Conservation (phyloP, 108 stramenopile species). For the Hondaea fermentalgiana region DNA sequence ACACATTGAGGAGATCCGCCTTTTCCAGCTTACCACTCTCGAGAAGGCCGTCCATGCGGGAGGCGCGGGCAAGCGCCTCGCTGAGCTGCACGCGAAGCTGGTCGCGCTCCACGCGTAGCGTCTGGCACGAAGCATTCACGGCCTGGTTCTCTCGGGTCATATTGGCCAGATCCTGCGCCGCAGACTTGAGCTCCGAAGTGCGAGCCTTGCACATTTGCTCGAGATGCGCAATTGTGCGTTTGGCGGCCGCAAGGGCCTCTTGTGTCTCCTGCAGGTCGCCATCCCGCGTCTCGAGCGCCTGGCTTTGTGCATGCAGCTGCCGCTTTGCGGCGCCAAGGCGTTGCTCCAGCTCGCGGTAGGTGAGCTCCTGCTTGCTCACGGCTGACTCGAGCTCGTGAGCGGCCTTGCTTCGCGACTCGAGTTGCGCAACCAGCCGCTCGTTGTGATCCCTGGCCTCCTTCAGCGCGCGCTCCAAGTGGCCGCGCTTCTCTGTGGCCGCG, state of each 20-base stretch:
- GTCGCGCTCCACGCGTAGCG: not conserved
- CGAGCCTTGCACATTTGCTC: not conserved
- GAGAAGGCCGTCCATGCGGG: conserved; percentile 5
- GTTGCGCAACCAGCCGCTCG: not conserved
- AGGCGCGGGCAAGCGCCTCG: not conserved
- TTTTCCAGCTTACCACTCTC: conserved; percentile 1
- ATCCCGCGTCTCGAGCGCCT: conserved; percentile 3
- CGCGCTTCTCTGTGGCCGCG: not conserved
- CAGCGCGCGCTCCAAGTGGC: not conserved
- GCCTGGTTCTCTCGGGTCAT: conserved; percentile 12
- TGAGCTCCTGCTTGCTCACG: not conserved
- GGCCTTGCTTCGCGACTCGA: not conserved
- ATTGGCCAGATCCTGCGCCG: not conserved
- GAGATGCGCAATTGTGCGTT: not conserved
- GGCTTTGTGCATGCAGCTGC: not conserved
- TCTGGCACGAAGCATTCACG: not conserved
- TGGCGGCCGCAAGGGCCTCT: not conserved
- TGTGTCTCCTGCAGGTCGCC: not conserved
- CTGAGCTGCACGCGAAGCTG: not conserved
- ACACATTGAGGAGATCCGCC: not conserved
- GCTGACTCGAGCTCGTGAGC: not conserved
- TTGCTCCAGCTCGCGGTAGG: not conserved
- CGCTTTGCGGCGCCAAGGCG: not conserved
- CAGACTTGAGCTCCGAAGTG: not conserved
- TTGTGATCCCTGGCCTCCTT: not conserved